Conservation (phyloP, 1,284 basidiomycete genomes). For the Apiotrichum mycotoxinovorans region DNA sequence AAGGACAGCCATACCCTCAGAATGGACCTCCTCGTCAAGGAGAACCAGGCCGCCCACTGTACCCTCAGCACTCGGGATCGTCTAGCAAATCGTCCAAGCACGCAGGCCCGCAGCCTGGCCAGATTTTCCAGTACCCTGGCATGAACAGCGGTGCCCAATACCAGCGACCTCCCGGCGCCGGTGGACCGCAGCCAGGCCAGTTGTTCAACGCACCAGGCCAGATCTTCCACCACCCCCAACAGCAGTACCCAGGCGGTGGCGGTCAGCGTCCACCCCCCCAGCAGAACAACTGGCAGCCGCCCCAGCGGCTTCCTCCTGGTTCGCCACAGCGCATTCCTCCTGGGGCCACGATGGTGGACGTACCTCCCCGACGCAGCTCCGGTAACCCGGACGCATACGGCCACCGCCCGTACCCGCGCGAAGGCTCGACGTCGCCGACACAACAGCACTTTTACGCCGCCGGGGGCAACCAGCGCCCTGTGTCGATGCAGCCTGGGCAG, state of each 20-base stretch:
- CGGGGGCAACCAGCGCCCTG: not conserved
- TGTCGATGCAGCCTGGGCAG: slow-evolving; percentile 7
- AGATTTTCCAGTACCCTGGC: slow-evolving; percentile 47
- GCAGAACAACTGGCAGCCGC: slow-evolving; percentile 20
- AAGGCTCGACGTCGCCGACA: slow-evolving; percentile 14
- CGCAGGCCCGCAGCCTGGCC: slow-evolving; percentile 45
- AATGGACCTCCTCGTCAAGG: slow-evolving; percentile 2
- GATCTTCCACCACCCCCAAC: slow-evolving; percentile 32
- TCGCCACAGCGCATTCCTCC: not conserved
- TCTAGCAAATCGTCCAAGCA: not conserved
- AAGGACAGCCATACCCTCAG: slow-evolving; percentile 3
- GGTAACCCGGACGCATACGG: slow-evolving; percentile 12
- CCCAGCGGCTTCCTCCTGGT: slow-evolving; percentile 26
- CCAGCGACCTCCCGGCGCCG: not conserved
- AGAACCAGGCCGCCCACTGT: slow-evolving; percentile 9
- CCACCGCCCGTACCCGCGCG: not conserved
- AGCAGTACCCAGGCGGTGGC: slow-evolving; percentile 13
- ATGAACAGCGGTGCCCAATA: not conserved
- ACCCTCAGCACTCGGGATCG: slow-evolving; percentile 9
- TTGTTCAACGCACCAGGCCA: slow-evolving; percentile 33
- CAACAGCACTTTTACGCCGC: slow-evolving; percentile 14
- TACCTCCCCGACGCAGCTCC: slow-evolving; percentile 14
- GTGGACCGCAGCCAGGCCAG: slow-evolving; percentile 33
- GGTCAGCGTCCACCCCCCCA: slow-evolving; percentile 11
- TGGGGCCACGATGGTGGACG: slow-evolving; percentile 6